Base-by-base conservation (phyloP, 352 stramenopile species). In the Globisporangium emineosum region DNA sequence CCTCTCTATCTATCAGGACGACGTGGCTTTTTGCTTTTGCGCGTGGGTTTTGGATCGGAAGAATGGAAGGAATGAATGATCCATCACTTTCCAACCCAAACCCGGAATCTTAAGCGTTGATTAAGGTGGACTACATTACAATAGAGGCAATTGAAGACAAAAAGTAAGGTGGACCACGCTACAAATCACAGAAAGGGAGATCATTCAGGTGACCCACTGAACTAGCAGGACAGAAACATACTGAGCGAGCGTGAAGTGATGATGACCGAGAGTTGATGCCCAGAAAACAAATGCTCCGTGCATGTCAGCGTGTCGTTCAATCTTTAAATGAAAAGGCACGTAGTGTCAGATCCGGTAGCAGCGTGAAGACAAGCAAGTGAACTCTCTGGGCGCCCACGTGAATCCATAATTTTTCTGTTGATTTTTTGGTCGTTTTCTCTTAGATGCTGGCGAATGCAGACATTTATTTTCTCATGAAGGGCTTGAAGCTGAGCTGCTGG, bases 391-490 rank as follows among this genome's bases (percentile, higher is more conserved):
- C 30, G 51, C 27, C 17, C 21, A 30, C 42, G 56, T 45, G 57
- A 62, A 62, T 40, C n/a, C 30, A 35, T 43, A 43, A 35, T 54
- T 54, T 54, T 62, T 54, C 15, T 54, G n/a, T 54, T 54, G 15
- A 12, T 43, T 62, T 54, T 53, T 32, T 53, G 29, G 30, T 50
- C 4, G 15, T 49, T 60, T 61, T 51, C 35, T 54, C 23, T 33
- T 43, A 47, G 25, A 50, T 54, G 57, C 57, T 62, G 56, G 25
- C 51, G 35, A 51, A 62, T 62, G 56, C 56, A 62, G 45, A 54
- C 40, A 52, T 53, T 52, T 42, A 60, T 30, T 27, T 42, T 62
- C 57, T 42, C 57, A 62, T 27, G n/a, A 45, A 47, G 40, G 40
- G 17, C 17, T 21, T 21, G 40, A 47, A 23, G 30, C 21, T 37